Percentiles rank a stretch among this genome's conserved stretches.
phyloP scores from a whole-genome alignment of 2,329 filamentous ascomycete genomes.

The Calonectria montana region DNA sequence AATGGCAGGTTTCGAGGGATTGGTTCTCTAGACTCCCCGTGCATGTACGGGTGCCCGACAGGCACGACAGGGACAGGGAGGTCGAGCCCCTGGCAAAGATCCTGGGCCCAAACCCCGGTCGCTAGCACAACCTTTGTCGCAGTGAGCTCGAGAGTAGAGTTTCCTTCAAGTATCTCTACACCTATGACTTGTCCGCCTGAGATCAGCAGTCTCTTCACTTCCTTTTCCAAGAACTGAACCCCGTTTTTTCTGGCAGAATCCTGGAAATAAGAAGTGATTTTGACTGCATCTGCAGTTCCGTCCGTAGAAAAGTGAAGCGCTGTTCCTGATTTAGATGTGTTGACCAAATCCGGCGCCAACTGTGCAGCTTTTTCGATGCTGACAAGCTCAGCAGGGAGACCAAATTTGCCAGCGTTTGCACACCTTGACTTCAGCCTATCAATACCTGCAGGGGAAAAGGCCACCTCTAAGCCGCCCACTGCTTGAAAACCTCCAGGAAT shows the following conservation, averaged over 20 bases:
- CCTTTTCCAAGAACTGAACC: slow-evolving; percentile 16
- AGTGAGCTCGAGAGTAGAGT: background rate
- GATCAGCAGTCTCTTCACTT: slow-evolving; percentile 24
- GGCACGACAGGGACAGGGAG: slow-evolving; percentile 38
- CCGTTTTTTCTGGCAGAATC: slow-evolving; percentile 23
- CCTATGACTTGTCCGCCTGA: slow-evolving; percentile 14
- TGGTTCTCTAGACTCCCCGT: background rate
- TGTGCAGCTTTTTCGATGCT: slow-evolving; percentile 24
- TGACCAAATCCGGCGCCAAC: slow-evolving; percentile 33
- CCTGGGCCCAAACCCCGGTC: slow-evolving; percentile 40
- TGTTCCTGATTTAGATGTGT: slow-evolving; percentile 6
- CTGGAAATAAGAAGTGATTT: slow-evolving; percentile 32
- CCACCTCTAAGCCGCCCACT: slow-evolving; percentile 36
- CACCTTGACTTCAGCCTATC: slow-evolving; percentile 21
- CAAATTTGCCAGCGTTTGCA: slow-evolving; percentile 11
- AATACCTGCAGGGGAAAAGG: slow-evolving; percentile 23
- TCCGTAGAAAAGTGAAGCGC: slow-evolving; percentile 32
- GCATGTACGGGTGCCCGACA: slow-evolving; percentile 38
- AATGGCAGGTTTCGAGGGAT: slow-evolving; percentile 17
- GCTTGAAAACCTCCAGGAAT: slow-evolving; percentile 34
- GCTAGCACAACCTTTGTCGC: slow-evolving; percentile 38
- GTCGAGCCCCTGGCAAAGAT: slow-evolving; percentile 18
- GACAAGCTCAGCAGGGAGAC: slow-evolving; percentile 22
- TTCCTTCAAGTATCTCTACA: background rate
- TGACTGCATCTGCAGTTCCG: slow-evolving; percentile 34